Percentiles rank a stretch among this genome's conserved stretches.
Conservation (phyloP, 371 early-diverging fungal species). For the Zychaea mexicana region DNA sequence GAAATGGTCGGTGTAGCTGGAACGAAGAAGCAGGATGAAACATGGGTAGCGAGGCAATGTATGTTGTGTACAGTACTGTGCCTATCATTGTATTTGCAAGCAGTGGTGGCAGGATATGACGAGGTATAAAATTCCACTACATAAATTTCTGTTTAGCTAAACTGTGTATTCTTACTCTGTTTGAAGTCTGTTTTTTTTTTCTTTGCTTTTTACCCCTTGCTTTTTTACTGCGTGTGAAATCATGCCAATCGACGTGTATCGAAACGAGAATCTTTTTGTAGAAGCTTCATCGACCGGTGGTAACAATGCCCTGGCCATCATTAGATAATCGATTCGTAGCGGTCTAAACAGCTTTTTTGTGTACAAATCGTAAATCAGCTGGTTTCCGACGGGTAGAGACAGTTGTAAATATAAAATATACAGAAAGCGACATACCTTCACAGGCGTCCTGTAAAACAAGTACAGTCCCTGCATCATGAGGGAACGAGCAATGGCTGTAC, state of each 20-base stretch:
- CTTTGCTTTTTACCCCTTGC: slow-evolving; percentile 46
- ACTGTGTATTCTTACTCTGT: background rate
- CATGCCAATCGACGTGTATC: slow-evolving; percentile 77
- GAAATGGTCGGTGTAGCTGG: slow-evolving; percentile 59
- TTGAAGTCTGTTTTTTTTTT: background rate
- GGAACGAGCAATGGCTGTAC: slow-evolving; percentile 62
- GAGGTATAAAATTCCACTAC: slow-evolving; percentile 67
- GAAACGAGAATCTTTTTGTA: slow-evolving; percentile 52
- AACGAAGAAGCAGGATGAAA: slow-evolving; percentile 61
- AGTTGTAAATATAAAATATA: background rate
- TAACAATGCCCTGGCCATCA: slow-evolving; percentile 75
- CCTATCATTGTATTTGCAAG: slow-evolving; percentile 76
- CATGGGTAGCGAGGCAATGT: slow-evolving; percentile 57
- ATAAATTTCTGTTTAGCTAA: background rate
- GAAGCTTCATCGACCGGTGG: slow-evolving; percentile 45
- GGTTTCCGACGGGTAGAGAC: background rate
- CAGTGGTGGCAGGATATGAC: slow-evolving; percentile 75
- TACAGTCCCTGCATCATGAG: slow-evolving; percentile 69
- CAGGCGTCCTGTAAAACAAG: slow-evolving; percentile 77
- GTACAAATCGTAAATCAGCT: background rate
- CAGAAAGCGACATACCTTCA: slow-evolving; percentile 55
- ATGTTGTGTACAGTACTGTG: slow-evolving; percentile 64
- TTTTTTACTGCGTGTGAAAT: slow-evolving; percentile 69
- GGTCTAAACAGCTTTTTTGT: slow-evolving; percentile 70
- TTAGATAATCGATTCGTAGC: slow-evolving; percentile 76